A percentile compares a stretch with the other conserved stretches of the same genome.
Evolutionary conservation across 2,329 filamentous ascomycete species (phyloP).

Genomic region (Cytospora chrysosperma): DNA sequence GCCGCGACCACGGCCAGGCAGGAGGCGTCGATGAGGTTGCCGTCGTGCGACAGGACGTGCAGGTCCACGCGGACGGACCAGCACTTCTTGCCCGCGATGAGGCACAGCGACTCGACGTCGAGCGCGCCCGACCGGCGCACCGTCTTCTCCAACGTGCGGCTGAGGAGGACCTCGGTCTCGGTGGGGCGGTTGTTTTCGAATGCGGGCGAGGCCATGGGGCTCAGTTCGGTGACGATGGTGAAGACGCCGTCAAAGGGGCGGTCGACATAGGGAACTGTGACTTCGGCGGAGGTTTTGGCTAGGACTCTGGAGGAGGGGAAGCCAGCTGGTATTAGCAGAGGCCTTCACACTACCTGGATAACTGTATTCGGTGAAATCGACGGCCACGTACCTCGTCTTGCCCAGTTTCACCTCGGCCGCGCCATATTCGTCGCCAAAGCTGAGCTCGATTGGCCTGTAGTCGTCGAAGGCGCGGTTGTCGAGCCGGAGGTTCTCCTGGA

Average conservation of each 20-base stretch:
- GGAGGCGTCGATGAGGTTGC: conserved; percentile 81
- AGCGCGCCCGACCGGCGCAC: conserved; percentile 88
- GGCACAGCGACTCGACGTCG: conserved; percentile 93
- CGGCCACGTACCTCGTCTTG: conserved; percentile 71
- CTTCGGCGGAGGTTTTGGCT: conserved; percentile 82
- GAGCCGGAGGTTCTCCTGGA: conserved; percentile 76
- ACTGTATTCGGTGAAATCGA: background rate
- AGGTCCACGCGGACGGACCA: conserved; percentile 90
- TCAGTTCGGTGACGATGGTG: conserved; percentile 86
- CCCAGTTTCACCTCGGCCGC: conserved; percentile 83
- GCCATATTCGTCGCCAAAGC: conserved; percentile 88
- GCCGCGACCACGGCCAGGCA: conserved; percentile 87
- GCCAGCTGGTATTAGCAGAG: conserved; percentile 13
- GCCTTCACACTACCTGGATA: background rate
- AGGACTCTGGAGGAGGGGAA: conserved; percentile 60
- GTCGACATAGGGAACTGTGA: conserved; percentile 80
- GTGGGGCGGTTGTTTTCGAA: conserved; percentile 85
- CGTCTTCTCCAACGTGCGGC: conserved; percentile 88
- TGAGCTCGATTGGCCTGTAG: conserved; percentile 73
- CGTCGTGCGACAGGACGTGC: conserved; percentile 88
- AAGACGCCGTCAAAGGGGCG: conserved; percentile 95
- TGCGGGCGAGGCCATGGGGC: conserved; percentile 85
- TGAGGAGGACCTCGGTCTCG: conserved; percentile 81
- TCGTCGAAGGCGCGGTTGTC: conserved; percentile 82
- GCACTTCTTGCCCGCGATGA: conserved; percentile 85